Base-by-base conservation (phyloP, 495 filamentous ascomycete species). In the Talaromyces adpressus region DNA sequence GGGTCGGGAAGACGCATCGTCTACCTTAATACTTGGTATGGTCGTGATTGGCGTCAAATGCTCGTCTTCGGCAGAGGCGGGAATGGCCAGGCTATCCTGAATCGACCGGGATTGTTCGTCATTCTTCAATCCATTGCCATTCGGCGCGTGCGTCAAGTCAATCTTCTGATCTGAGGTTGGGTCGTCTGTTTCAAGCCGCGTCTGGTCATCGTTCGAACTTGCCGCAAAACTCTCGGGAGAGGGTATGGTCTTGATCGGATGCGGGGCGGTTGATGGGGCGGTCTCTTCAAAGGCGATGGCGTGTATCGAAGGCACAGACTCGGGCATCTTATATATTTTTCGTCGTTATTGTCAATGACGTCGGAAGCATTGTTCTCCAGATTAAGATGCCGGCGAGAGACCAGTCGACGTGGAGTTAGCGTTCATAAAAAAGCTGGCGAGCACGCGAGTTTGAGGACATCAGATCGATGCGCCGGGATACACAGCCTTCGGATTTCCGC, bases 11-110 rank as follows among this genome's bases (percentile, higher is more conserved):
- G 64, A 67, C 25, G 66, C 57, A 57, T 79, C 77, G 36, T 79
- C 73, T 63, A 79, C 69, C 18, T 76, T 60, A 54, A 81, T 81
- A 65, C 73, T 81, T 51, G 78, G 78, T 29, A 81, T 72, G 63
- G 72, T 75, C 64, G 69, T 73, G 61, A 75, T 58, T 23, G 77
- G 76, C 27, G 71, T 66, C 11, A 74, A 59, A 52, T 67, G 72
- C 1, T 63, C 60, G 39, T 64, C 62, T 30, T 62, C 67, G 1
- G 9, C n/a, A 27, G 22, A 22, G 23, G 18, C 18, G 23, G 20
- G 20, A 32, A 34, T 22, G 47, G 18, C 39, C 20, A 23, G 12
- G 59, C 16, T 32, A 49, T 45, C 20, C 8, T 12, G 39, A 54
- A 22, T 11, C n/a, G 23, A 34, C 32, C 4, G 51, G 12, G 52